Base-by-base conservation (phyloP, 1,139 yeast species). In the Taphrina confusa region DNA sequence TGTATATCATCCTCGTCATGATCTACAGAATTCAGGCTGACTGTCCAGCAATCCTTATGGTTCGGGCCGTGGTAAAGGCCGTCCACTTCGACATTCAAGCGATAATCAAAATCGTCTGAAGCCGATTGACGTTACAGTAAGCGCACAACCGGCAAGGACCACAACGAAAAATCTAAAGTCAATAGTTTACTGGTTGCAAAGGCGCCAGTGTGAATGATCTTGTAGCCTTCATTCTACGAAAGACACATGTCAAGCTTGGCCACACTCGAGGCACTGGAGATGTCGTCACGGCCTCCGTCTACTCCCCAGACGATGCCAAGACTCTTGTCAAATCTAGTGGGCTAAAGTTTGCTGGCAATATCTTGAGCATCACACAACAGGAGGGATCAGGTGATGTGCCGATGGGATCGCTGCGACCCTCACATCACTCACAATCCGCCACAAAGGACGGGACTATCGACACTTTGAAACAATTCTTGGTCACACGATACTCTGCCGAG, bases 311-410 rank as follows among this genome's bases (percentile, higher is more conserved):
- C 16, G 57, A 55, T 39, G 47, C 47, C 22, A 33, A 34, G 18
- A 44, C 56, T 12, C 40, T 60, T 5, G 52, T 54, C 40, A 60
- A 46, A 30, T 34, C 47, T 22, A 40, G 57, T 33, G 97, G 96
- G 4, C 84, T 86, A 54, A 78, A 84, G 64, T 90, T 88, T 76
- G 95, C 96, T 0, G 94, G 95, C 6, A 80, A 82, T 65, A 74
- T 78, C 54, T 74, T 79, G 30, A 66, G 76, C 4, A 74, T 73
- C 25, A 66, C 64, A 30, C 63, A 66, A 6, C 69, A 68, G 16
- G 61, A 63, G 6, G 46, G 62, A 8, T 65, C 67, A 0, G 57
- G 62, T 14, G 54, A 45, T 6, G 18, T 47, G 2, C 52, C 52
- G 31, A 47, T 47, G 52, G 14, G n/a, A 9, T 30, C 50, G 1